These are phyloP conservation scores for Gentiana straminea DNA, from an alignment of 257 asterid species.

Conservation along the genomic window DNA sequence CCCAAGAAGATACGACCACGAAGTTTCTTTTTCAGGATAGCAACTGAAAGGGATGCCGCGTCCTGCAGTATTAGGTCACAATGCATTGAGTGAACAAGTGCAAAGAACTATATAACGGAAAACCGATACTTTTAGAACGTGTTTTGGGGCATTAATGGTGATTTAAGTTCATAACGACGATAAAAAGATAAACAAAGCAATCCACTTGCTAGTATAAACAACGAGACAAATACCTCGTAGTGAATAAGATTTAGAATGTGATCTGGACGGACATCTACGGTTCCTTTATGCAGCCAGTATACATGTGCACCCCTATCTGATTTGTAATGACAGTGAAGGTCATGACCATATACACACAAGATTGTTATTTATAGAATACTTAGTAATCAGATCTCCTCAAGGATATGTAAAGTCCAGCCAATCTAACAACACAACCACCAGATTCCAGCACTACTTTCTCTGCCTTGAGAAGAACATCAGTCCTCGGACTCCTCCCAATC, in stretches of 20 bases:
- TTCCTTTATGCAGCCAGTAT: slow-evolving; percentile 83
- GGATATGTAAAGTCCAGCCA: slow-evolving; percentile 99
- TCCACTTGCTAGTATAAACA: neutral
- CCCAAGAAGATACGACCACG: slow-evolving; percentile 64
- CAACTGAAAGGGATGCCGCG: slow-evolving; percentile 74
- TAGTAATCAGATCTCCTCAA: slow-evolving; percentile 12
- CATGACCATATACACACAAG: neutral
- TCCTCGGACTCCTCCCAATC: slow-evolving; percentile 78
- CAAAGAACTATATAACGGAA: neutral
- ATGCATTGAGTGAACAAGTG: neutral
- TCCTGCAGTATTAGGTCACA: slow-evolving; percentile 33
- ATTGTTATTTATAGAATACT: neutral
- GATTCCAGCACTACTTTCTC: slow-evolving; percentile 73
- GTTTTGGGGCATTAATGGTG: too few species aligned
- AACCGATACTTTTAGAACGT: neutral
- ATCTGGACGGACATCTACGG: slow-evolving; percentile 63
- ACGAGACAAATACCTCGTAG: slow-evolving; percentile 55
- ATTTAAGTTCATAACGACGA: too few species aligned
- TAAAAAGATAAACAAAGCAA: too few species aligned
- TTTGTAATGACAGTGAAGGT: slow-evolving; percentile 63
- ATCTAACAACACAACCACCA: slow-evolving; percentile 84
- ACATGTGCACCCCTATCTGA: slow-evolving; percentile 85
- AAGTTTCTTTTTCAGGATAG: slow-evolving; percentile 58
- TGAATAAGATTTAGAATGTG: slow-evolving; percentile 89
- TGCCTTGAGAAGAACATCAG: slow-evolving; percentile 72